A percentile compares a stretch with the other conserved stretches of the same genome.
phyloP scores from a whole-genome alignment of 257 asterid species.

The Nicotiana noctiflora region DNA sequence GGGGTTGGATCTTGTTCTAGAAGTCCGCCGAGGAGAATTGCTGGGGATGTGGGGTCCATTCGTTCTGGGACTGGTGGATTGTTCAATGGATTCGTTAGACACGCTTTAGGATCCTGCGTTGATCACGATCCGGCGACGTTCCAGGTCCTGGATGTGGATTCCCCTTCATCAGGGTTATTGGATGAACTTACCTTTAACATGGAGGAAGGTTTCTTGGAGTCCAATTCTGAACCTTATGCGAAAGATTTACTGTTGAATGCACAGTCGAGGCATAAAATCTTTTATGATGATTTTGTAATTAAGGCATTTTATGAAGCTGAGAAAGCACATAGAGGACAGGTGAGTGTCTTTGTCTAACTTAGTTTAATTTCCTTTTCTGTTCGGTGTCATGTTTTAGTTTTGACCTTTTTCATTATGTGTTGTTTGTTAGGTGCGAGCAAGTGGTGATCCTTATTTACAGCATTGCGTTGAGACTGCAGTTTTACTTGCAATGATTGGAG shows the following conservation, averaged over 20 bases:
- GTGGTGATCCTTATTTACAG: slow-evolving; percentile 93
- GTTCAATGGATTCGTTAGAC: slow-evolving; percentile 62
- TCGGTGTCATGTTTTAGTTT: neutral
- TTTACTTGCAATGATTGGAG: slow-evolving; percentile 70
- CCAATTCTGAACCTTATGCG: slow-evolving; percentile 48
- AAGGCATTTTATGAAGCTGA: slow-evolving; percentile 84
- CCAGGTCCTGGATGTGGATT: slow-evolving; percentile 29
- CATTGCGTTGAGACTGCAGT: slow-evolving; percentile 92
- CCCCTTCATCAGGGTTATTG: slow-evolving; percentile 23
- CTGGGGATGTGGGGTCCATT: slow-evolving; percentile 41
- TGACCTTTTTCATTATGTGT: slow-evolving; percentile 5
- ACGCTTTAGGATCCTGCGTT: slow-evolving; percentile 66
- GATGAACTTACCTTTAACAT: slow-evolving; percentile 82
- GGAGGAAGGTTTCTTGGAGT: slow-evolving; percentile 53
- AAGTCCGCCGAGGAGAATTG: slow-evolving; percentile 49
- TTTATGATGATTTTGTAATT: slow-evolving; percentile 62
- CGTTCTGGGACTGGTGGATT: slow-evolving; percentile 49
- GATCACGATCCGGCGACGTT: slow-evolving; percentile 47
- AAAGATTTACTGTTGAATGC: slow-evolving; percentile 61
- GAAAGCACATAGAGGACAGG: slow-evolving; percentile 83
- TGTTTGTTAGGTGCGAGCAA: slow-evolving; percentile 62
- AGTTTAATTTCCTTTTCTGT: neutral
- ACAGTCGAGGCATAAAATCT: slow-evolving; percentile 63
- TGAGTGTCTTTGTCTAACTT: slow-evolving; percentile 8
- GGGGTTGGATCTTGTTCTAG: slow-evolving; percentile 45